Base-by-base conservation (phyloP, 257 asterid species). In the Cynanchum wilfordii region DNA sequence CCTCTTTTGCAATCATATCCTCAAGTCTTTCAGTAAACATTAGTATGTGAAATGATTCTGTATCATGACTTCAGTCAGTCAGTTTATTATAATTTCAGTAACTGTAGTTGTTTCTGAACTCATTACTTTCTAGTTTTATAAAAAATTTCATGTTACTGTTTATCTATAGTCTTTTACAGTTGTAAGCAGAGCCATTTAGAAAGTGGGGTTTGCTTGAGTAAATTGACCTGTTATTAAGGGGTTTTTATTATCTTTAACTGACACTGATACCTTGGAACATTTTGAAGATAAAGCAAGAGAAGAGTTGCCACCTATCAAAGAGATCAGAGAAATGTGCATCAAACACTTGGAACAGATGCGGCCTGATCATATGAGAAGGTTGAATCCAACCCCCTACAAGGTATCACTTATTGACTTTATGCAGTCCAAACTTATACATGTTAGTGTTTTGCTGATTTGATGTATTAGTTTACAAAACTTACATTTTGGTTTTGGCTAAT, bases 301-400 rank as follows among this genome's bases (percentile, higher is more conserved):
- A 82, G 91, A 75, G 49, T 77, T 95, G 19, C 96, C 86, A 1
- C 78, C 90, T 22, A 71, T 95, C 29, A 84, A 84, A 65, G 69
- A 65, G 72, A 95, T 89, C 22, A 90, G 99, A 74, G 87, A 89
- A 36, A 78, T 87, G 56, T 95, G 99, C 75, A 86, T 92, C 55
- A 78, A 87, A 70, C 99, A 92, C 59, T 82, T 95, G 75, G 93
- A 84, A 49, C 90, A 76, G 76, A 95, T 95, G 95, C 88, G 98
- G 47, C 87, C 95, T 13, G 97, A 95, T 81, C 99, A 95, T 87
- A 92, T 95, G 99, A 84, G 99, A 81, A 84, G 95, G 87, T 80
- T 95, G 88, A 92, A 95, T 86, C 99, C 98, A 9, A 95, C 99
- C 36, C 96, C 99, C 58, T 95, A 95, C 89, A 95, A 95, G 99